These are phyloP conservation scores for Pythium angustatum DNA, from an alignment of 352 stramenopile genomes.

Conservation along the genomic window DNA sequence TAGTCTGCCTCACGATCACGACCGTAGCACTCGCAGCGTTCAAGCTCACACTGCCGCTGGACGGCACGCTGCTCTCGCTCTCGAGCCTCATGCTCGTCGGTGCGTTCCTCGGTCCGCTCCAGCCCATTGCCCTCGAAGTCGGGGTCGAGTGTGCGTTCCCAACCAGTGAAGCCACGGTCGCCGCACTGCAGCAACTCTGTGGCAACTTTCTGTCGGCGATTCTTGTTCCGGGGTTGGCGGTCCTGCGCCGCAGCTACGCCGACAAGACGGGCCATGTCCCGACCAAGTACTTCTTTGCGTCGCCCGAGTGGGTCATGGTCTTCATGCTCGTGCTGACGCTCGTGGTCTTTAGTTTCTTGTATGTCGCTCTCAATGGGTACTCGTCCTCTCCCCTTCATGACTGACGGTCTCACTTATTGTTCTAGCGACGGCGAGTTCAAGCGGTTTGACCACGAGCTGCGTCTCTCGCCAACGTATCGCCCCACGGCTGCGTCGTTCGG, in stretches of 20 bases:
- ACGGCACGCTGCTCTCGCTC: slow-evolving; percentile 44
- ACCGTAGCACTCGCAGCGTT: slow-evolving; percentile 43
- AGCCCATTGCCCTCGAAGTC: slow-evolving; percentile 70
- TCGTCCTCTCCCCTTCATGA: not conserved
- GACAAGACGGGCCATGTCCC: slow-evolving; percentile 36
- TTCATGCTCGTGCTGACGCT: slow-evolving; percentile 44
- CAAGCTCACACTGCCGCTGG: slow-evolving; percentile 41
- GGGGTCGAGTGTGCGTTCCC: slow-evolving; percentile 75
- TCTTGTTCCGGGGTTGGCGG: slow-evolving; percentile 52
- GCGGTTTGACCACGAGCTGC: slow-evolving; percentile 42
- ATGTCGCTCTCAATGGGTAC: slow-evolving; percentile 24
- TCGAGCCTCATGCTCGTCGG: slow-evolving; percentile 48
- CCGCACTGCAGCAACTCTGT: slow-evolving; percentile 73
- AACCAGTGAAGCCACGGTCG: slow-evolving; percentile 75
- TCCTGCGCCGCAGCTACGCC: slow-evolving; percentile 39
- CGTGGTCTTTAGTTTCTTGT: slow-evolving; percentile 59
- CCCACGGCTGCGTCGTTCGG: slow-evolving; percentile 14
- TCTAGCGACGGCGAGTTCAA: slow-evolving; percentile 60
- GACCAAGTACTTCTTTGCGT: slow-evolving; percentile 44
- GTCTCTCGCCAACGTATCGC: slow-evolving; percentile 14
- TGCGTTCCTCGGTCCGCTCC: slow-evolving; percentile 58
- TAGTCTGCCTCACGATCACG: slow-evolving; percentile 57
- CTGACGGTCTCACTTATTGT: slow-evolving; percentile 3
- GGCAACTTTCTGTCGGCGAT: slow-evolving; percentile 76
- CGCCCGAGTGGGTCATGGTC: slow-evolving; percentile 55